Percentiles rank a stretch among this genome's conserved stretches.
Evolutionary conservation across 768 basidiomycete species (phyloP).

Genomic region (Mycena galopus): DNA sequence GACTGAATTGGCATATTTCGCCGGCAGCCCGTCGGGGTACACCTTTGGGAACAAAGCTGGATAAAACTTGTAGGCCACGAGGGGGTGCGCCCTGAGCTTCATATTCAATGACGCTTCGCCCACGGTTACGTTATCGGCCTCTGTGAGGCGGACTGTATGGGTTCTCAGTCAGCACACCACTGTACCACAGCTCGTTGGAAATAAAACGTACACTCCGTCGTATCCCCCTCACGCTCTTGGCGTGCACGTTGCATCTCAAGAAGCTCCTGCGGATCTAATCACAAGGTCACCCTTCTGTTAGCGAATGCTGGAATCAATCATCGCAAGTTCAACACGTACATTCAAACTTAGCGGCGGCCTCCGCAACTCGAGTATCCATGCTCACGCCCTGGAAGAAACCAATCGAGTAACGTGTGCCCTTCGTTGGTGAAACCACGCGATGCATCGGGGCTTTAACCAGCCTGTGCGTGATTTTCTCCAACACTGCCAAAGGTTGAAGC

Average conservation of each 20-base stretch:
- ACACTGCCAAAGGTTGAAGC: slow-evolving; percentile 18
- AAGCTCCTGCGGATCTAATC: slow-evolving; percentile 25
- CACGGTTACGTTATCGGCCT: slow-evolving; percentile 21
- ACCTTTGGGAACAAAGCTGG: slow-evolving; percentile 32
- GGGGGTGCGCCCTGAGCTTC: slow-evolving; percentile 31
- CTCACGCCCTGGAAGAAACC: slow-evolving; percentile 36
- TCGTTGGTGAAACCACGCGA: slow-evolving; percentile 30
- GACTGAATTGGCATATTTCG: slow-evolving; percentile 23
- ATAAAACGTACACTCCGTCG: too few relatives aligned
- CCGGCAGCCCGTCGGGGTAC: slow-evolving; percentile 30
- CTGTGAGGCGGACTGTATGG: slow-evolving; percentile 3
- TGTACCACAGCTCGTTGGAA: slow-evolving; percentile 24
- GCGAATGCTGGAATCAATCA: too few relatives aligned
- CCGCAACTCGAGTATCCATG: slow-evolving; percentile 27
- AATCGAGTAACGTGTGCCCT: slow-evolving; percentile 31
- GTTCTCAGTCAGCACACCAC: slow-evolving; percentile 17
- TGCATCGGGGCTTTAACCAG: slow-evolving; percentile 32
- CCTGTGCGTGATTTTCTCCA: slow-evolving; percentile 28
- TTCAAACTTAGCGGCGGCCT: slow-evolving; percentile 21
- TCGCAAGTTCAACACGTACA: slow-evolving; percentile 26
- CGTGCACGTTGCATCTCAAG: too few relatives aligned
- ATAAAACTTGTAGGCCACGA: slow-evolving; percentile 32
- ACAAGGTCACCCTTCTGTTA: too few relatives aligned
- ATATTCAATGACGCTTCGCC: slow-evolving; percentile 29
- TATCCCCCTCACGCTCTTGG: too few relatives aligned